Evolutionary conservation across 495 filamentous ascomycete genomes (phyloP).

Genomic region (Penicillium robsamsonii): DNA sequence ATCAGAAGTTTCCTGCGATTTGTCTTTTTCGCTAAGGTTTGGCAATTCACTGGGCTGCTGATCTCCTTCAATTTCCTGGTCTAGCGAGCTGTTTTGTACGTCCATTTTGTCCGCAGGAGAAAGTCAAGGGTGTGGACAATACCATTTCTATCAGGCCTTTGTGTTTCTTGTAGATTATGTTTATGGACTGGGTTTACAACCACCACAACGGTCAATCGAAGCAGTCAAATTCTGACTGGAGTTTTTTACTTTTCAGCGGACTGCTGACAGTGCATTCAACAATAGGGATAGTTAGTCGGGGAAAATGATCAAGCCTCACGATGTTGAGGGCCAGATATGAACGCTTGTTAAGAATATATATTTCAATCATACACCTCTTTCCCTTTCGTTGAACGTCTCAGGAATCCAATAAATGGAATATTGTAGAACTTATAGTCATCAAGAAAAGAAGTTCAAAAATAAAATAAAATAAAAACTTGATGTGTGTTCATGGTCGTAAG

Average conservation of each 20-base stretch:
- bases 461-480: background rate
- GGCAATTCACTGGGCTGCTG: constrained; percentile 2
- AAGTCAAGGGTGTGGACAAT: constrained; percentile 1
- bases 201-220: background rate
- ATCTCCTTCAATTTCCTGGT: constrained; percentile 1
- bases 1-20: background rate
- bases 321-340: constrained; percentile 7
- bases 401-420: background rate
- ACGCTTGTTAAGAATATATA: background rate
- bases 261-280: background rate
- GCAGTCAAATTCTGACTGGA: background rate
- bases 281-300: background rate
- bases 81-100: background rate
- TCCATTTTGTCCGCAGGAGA: constrained; percentile 1
- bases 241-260: background rate
- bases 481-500: constrained; percentile 2
- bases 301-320: constrained; percentile 4
- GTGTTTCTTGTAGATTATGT: constrained; percentile 3
- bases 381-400: constrained; percentile 3
- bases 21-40: background rate
- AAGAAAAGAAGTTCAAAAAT: background rate
- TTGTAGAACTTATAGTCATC: constrained; percentile 1
- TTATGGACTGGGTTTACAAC: background rate
- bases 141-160: background rate
- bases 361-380: constrained; percentile 7